Base-by-base conservation (phyloP, 169 alveolate species). In the Theileria orientalis region DNA sequence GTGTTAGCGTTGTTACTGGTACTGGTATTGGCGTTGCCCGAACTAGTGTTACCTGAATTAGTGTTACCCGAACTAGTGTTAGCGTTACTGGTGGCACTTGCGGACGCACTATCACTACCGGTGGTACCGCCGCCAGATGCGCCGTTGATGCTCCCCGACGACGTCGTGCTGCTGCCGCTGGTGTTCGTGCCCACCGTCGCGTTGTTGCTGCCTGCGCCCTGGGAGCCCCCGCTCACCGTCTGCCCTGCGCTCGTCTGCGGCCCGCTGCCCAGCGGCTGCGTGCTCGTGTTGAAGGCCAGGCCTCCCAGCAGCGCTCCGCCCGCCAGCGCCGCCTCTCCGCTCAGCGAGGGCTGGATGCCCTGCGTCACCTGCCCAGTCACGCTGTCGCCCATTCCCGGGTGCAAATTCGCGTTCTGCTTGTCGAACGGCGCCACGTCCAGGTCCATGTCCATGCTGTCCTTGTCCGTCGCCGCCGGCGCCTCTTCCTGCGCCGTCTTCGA, bases 391-490 rank as follows among this genome's bases (percentile, higher is more conserved):
- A 37, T 42, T 40, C 60, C 52, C 27, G 46, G 41, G 14, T 46
- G 42, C 41, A n/a, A 32, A 69, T 56, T 60, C 66, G 63, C 41
- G 69, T 37, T 11, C 29, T 5, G 76, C 29, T 78, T 77, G 29
- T 74, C 74, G 7, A 37, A 74, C 16, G 74, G 75, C 5, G 40
- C 76, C 29, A 2, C 68, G 21, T 74, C 86, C 29, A 37, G 44
- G n/a, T 61, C 83, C 69, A 72, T 67, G 57, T 59, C 75, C 8
- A 66, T 66, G 7, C 75, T 74, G 41, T 33, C 49, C 23, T 46
- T 61, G 19, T 64, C 72, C 64, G 63, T 71, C 37, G 71, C 29
- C 7, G 54, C 63, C 30, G 61, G n/a, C n/a, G n/a, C n/a, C n/a
- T n/a, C n/a, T n/a, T n/a, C n/a, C n/a, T n/a, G n/a, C 32, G 66